A percentile compares a stretch with the other conserved stretches of the same genome.
Evolutionary conservation across 768 basidiomycete genomes (phyloP).

Genomic region (Boletus sp.): DNA sequence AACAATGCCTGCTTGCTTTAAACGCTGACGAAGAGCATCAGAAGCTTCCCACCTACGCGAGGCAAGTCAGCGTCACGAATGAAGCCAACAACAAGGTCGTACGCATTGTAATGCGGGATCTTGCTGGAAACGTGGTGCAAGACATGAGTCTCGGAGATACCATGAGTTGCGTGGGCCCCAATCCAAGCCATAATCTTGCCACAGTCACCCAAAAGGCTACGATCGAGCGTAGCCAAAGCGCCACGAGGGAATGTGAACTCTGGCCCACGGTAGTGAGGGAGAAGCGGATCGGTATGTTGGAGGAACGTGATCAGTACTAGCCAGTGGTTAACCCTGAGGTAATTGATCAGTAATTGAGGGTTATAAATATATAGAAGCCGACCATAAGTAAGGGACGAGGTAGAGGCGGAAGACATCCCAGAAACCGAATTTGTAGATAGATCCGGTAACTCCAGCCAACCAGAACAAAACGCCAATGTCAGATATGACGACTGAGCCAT

Average conservation of each 20-base stretch:
- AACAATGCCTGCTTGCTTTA: slow-evolving; percentile 54
- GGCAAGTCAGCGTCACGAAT: neutral
- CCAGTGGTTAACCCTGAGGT: slow-evolving; percentile 82
- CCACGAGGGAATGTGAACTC: slow-evolving; percentile 94
- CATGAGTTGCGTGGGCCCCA: slow-evolving; percentile 81
- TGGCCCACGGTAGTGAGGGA: slow-evolving; percentile 88
- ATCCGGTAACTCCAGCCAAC: slow-evolving; percentile 54
- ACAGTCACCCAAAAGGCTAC: slow-evolving; percentile 71
- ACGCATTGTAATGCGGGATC: slow-evolving; percentile 93
- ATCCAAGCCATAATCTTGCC: slow-evolving; percentile 82
- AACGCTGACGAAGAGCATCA: slow-evolving; percentile 74
- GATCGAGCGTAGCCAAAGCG: slow-evolving; percentile 89
- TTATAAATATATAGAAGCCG: neutral
- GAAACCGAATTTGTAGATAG: slow-evolving; percentile 63
- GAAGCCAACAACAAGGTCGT: slow-evolving; percentile 15
- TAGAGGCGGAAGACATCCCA: slow-evolving; percentile 74
- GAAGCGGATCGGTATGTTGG: slow-evolving; percentile 93
- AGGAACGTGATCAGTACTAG: slow-evolving; percentile 95
- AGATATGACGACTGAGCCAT: slow-evolving; percentile 71
- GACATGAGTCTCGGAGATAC: slow-evolving; percentile 93
- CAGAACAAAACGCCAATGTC: slow-evolving; percentile 79
- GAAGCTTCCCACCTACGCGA: slow-evolving; percentile 80
- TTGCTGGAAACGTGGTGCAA: slow-evolving; percentile 90
- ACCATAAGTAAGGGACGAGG: slow-evolving; percentile 86
- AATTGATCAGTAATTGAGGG: neutral